Conservation (phyloP, 495 filamentous ascomycete species). For the Apiosordaria backusii region DNA sequence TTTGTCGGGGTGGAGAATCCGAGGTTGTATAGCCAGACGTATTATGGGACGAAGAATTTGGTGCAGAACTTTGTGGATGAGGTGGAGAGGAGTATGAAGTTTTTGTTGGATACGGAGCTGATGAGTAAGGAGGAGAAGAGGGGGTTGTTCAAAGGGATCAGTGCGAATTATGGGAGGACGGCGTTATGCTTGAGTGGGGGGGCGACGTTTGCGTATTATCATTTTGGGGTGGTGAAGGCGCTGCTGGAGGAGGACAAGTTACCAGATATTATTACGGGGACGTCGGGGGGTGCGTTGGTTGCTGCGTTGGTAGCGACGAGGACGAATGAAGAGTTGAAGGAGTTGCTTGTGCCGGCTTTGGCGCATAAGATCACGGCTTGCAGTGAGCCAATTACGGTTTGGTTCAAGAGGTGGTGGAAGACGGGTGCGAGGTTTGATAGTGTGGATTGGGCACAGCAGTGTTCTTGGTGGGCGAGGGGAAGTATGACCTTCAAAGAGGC, state of each 20-base stretch:
- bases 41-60: conserved; percentile 90
- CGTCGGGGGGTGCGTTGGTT: conserved; percentile 88
- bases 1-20: conserved; percentile 95
- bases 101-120: conserved; percentile 63
- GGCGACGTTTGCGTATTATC: conserved; percentile 95
- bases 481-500: conserved; percentile 93
- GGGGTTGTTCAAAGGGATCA: conserved; percentile 78
- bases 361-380: conserved; percentile 83
- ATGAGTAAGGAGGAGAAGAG: conserved; percentile 72
- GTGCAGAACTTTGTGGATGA: conserved; percentile 90
- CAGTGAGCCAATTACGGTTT: conserved; percentile 68
- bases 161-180: conserved; percentile 88
- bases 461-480: conserved; percentile 84
- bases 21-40: conserved; percentile 88
- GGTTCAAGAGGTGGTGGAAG: conserved; percentile 80
- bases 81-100: conserved; percentile 59
- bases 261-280: conserved; percentile 93
- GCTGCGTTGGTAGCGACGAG: conserved; percentile 84
- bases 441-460: conserved; percentile 81
- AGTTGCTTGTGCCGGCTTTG: conserved; percentile 79
- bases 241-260: conserved; percentile 81
- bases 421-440: conserved; percentile 94
- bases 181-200: conserved; percentile 91
- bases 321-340: conserved; percentile 84
- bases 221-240: conserved; percentile 90